phyloP scores from a whole-genome alignment of 306 rosid species.

The Chamaecrista fasciculata region DNA sequence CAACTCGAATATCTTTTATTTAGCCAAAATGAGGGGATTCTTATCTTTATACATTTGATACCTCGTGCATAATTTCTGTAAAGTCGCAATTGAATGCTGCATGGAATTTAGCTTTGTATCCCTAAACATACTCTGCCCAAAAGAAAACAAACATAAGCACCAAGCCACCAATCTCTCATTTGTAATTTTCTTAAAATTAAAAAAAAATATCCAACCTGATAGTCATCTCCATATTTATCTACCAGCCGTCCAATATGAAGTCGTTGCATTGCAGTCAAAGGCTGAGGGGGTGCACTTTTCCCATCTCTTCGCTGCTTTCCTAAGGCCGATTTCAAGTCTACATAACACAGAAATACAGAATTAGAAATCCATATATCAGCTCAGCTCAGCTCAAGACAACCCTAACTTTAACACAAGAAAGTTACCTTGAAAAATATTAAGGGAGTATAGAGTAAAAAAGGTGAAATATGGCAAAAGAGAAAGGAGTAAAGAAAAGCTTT shows the following conservation, averaged over 20 bases:
- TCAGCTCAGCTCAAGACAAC: background rate
- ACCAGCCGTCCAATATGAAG: constrained; percentile 56
- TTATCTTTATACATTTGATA: constrained; percentile 38
- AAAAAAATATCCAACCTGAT: constrained; percentile 42
- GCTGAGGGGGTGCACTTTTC: constrained; percentile 53
- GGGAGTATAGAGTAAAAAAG: background rate
- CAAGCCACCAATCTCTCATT: background rate
- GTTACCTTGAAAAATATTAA: background rate
- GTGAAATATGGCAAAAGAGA: background rate
- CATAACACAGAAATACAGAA: constrained; percentile 11
- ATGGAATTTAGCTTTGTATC: constrained; percentile 75
- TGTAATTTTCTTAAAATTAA: background rate
- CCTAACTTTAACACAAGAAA: background rate
- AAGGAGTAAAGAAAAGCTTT: background rate
- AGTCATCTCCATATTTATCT: constrained; percentile 68
- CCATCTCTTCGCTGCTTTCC: constrained; percentile 92
- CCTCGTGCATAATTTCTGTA: constrained; percentile 77
- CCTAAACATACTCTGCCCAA: constrained; percentile 77
- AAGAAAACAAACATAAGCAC: constrained; percentile 6
- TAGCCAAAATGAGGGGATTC: constrained; percentile 54
- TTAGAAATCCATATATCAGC: background rate
- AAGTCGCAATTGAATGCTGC: constrained; percentile 82
- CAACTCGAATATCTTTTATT: background rate
- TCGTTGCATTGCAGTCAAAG: constrained; percentile 79
- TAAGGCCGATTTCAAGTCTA: constrained; percentile 76